Base-by-base conservation (phyloP, 2,329 filamentous ascomycete genomes). In the Neophaeococcomyces aloes region DNA sequence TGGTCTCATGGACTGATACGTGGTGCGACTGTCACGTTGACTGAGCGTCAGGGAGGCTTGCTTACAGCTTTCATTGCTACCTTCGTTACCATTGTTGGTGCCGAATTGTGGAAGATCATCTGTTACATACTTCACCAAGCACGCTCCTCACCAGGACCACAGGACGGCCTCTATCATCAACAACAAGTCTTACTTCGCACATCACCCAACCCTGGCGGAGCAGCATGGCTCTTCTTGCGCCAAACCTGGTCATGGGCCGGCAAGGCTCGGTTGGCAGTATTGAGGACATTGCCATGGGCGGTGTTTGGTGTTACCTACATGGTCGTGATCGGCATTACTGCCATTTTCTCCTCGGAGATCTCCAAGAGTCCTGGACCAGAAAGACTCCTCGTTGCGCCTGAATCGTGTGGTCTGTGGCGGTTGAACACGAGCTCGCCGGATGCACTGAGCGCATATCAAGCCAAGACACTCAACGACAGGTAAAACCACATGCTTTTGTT, bases 101-200 rank as follows among this genome's bases (percentile, higher is more conserved):
- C 42, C 30, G 21, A 40, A n/a, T 38, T 51, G 11, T 51, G 48
- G 48, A 47, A 44, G 21, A 44, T 51, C 31, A 23, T 51, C n/a
- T 34, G 25, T 29, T 51, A 44, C 30, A 36, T 37, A 14, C 27
- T 42, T 11, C 48, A 51, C 41, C 48, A 51, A 38, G 11, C 29
- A 6, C 48, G 47, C 10, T 29, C 47, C n/a, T 25, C 19, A 25
- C 11, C 30, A 18, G 36, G 36, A n/a, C 35, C 17, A 7, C 46
- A 42, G 21, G 48, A 51, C 29, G 48, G 48, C 3, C 37, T 51
- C 15, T 39, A 51, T 29, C 44, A 49, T 37, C 48, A 51, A 33
- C 47, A 51, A n/a, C 49, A 50, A 37, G 29, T 38, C 23, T 38
- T 51, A 11, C 31, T 51, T 15, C 44, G 49, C n/a, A 48, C 37